Evolutionary conservation across 2,329 filamentous ascomycete species (phyloP).

Genomic region (Fusarium sp.): DNA sequence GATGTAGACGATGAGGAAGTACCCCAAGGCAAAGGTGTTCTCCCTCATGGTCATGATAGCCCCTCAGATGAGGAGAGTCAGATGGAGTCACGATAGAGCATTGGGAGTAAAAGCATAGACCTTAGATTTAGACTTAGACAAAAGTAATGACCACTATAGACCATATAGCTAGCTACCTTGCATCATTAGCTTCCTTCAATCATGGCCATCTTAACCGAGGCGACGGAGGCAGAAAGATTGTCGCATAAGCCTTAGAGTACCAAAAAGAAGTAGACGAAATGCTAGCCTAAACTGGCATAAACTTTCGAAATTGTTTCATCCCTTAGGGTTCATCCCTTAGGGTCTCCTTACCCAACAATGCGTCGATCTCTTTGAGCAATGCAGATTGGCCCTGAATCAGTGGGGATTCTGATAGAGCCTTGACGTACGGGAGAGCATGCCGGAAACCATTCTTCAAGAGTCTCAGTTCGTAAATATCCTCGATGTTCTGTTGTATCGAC

Average conservation of each 20-base stretch:
- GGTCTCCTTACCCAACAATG: background rate
- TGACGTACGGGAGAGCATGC: fast-evolving
- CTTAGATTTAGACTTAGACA: background rate
- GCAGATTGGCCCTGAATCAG: background rate
- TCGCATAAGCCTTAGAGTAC: background rate
- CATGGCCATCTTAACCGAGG: fast-evolving
- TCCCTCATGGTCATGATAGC: conserved; percentile 9
- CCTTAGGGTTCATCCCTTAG: too few relatives aligned
- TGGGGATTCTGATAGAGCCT: fast-evolving
- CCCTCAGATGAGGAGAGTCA: conserved; percentile 36
- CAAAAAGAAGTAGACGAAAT: background rate
- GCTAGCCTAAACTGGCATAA: fast-evolving
- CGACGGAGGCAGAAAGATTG: background rate
- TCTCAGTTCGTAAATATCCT: fast-evolving
- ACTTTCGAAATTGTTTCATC: background rate
- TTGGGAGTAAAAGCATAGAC: fast-evolving
- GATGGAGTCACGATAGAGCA: background rate
- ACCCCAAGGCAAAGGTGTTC: conserved; percentile 2
- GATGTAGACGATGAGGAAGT: conserved; percentile 5
- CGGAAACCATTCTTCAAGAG: fast-evolving
- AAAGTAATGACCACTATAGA: background rate
- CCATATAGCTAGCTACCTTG: background rate
- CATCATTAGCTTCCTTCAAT: background rate
- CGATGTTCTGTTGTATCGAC: background rate
- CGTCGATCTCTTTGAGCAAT: background rate